Evolutionary conservation across 2,329 filamentous ascomycete genomes (phyloP), one percentile per base, ranked within the genome.

Genomic region (Xylogone sp.): DNA sequence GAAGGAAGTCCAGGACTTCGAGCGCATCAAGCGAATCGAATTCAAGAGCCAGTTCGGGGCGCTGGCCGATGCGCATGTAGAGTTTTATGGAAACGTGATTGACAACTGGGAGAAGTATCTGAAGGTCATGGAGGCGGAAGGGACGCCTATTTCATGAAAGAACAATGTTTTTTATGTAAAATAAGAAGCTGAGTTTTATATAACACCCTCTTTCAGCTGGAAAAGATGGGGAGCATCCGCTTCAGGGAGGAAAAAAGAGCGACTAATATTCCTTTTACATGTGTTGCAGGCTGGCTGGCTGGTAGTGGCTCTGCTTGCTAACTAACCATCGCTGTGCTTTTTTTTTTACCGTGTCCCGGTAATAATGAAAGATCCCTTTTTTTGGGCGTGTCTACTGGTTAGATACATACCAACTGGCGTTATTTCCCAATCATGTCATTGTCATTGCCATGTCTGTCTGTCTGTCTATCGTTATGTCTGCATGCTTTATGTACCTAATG

Each of bases 1-100:
- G 43, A 87, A 89, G 63, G 94, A 99, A 69, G 89, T 97, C 1
- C 81, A 81, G 19, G 92, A 97, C 66, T 99, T 99, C 71, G 94
- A 99, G 73, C 82, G 92, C 51, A 97, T 97, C 77, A 99, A 99
- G 76, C 84, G 90, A 39, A 77, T 89, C 42, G 93, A 99, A 75
- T 95, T 99, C 71, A 89, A 90, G 68, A 82, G 87, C 57, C 92
- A 94, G 60, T 78, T 99, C 46, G 90, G 90, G 2, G 84, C 83
- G 2, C 71, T 99, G 46, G 90, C 93, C 0, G 87, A 93, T 64
- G 84, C 89, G 18, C 90, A 99, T 68, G 83, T 96, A 42, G 81
- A 84, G 10, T 97, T 97, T 69, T 99, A 96, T 68, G 83, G 83
- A 51, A 82, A 81, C 20, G 87, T 90, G 4, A 83, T 88, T 46